Evolutionary conservation across 495 filamentous ascomycete genomes (phyloP), one percentile per base, ranked within the genome.

Genomic region (Hypoxylon lienhwacheense): DNA sequence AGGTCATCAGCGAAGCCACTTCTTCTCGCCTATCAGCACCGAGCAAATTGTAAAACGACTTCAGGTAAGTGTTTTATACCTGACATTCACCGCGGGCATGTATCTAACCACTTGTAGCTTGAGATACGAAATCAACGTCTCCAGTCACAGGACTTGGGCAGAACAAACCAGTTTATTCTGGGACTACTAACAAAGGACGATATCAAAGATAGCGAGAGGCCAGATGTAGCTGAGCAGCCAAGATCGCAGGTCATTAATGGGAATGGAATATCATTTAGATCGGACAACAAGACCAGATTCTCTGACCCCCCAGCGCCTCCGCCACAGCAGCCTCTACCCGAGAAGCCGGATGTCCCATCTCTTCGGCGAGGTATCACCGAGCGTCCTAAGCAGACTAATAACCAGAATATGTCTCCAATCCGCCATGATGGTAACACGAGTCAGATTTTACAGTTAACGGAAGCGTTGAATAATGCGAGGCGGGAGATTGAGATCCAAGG

Each of bases 21-120:
- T 90, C 86, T 79, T 91, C 53, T 88, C 86, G 11, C 88, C 90
- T 1, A 85, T 96, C 25, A 91, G 90, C 7, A 91, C 95, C 42
- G 93, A 98, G 61, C 89, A 96, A 55, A 89, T 98, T 28, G 89
- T 96, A 24, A 97, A 97, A 69, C 87, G 85, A 66, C 80, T 98
- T 33, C 89, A 89, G 57, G 93, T 97, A 81, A 79, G 88, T 77
- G 17, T 12, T 20, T 26, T 20, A 11, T 5, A 31, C 26, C 6
- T 25, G 14, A 16, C 1, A 12, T 21, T 12, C 16, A 15, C 47
- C 17, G 47, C 55, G 42, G 56, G 40, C 31, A 0, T 24, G 2
- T 16, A n/a, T 31, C 41, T 43, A 56, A 66, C 46, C 5, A 28
- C 8, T 15, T 40, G 7, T 43, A 98, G 93, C 76, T 79, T 57